Percentiles rank a stretch among this genome's conserved stretches.
These are phyloP conservation scores for Papiliotrema flavescens DNA, from an alignment of 1,284 basidiomycete species.

Conservation along the genomic window DNA sequence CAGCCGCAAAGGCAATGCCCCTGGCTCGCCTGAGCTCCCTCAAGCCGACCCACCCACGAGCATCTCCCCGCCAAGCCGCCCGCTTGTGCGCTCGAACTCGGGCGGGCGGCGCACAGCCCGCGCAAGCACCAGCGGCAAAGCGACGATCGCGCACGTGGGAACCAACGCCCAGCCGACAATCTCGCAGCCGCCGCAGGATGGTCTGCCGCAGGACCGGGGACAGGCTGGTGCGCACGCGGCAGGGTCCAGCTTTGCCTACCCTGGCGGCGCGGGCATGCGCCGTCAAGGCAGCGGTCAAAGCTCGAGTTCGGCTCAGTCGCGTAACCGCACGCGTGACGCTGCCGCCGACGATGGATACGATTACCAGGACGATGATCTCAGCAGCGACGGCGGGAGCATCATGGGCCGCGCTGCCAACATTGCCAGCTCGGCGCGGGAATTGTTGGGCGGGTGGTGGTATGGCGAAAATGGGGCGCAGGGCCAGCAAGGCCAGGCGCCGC, in stretches of 20 bases:
- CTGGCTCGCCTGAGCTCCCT: slow-evolving; percentile 17
- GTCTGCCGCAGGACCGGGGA: no score
- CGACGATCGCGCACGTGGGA: slow-evolving; percentile 31
- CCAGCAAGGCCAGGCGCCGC: not conserved
- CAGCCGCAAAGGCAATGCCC: not conserved
- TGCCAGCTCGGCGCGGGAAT: slow-evolving; percentile 48
- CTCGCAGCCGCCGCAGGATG: slow-evolving; percentile 16
- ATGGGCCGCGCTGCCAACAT: slow-evolving; percentile 49
- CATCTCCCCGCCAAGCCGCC: slow-evolving; percentile 12
- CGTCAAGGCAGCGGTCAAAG: no score
- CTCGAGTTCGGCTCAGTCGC: no score
- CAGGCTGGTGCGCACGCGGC: no score
- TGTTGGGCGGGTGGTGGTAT: slow-evolving; percentile 50
- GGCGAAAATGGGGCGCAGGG: slow-evolving; percentile 19
- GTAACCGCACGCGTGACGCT: no score
- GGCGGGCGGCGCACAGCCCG: slow-evolving; percentile 4
- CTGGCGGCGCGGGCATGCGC: no score
- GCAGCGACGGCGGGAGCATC: slow-evolving; percentile 37
- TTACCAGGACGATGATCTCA: not conserved
- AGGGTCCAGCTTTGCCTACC: no score
- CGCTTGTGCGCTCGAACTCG: slow-evolving; percentile 1
- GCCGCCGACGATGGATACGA: not conserved
- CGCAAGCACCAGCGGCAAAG: slow-evolving; percentile 1
- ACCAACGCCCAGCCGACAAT: slow-evolving; percentile 35
- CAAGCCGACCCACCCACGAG: slow-evolving; percentile 21